Conservation (phyloP, 768 basidiomycete species). For the Lentinula edodes region DNA sequence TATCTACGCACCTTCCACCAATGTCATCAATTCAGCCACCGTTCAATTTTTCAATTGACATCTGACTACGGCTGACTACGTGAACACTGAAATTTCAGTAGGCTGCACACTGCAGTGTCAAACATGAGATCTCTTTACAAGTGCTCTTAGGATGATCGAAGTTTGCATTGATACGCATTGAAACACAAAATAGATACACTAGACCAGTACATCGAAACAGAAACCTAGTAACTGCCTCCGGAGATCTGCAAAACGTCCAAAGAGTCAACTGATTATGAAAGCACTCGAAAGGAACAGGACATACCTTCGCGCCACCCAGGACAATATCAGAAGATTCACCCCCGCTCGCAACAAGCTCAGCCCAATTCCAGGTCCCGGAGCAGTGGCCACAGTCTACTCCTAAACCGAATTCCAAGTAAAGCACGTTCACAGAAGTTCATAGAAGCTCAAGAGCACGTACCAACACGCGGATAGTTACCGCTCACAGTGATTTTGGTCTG, state of each 20-base stretch:
- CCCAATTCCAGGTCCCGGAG: constrained; percentile 2
- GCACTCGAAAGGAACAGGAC: not conserved
- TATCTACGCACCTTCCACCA: not conserved
- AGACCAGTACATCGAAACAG: too few species aligned
- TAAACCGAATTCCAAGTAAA: not conserved
- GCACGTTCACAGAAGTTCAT: not conserved
- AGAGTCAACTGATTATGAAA: not conserved
- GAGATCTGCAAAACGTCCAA: not conserved
- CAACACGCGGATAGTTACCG: not conserved
- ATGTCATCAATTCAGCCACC: not conserved
- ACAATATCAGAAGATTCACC: not conserved
- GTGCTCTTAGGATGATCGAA: too few species aligned
- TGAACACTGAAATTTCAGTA: too few species aligned
- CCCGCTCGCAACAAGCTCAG: not conserved
- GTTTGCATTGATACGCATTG: too few species aligned
- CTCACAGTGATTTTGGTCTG: not conserved
- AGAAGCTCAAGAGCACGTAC: not conserved
- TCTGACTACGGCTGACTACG: too few species aligned
- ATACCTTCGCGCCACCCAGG: not conserved
- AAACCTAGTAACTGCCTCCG: not conserved
- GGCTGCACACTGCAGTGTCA: too few species aligned
- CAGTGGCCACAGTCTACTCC: constrained; percentile 5
- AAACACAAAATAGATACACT: too few species aligned
- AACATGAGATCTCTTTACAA: too few species aligned
- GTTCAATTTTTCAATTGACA: too few species aligned